Evolutionary conservation across 257 asterid species (phyloP), one percentile per base, ranked within the genome.

Genomic region (Buddleja alternifolia): DNA sequence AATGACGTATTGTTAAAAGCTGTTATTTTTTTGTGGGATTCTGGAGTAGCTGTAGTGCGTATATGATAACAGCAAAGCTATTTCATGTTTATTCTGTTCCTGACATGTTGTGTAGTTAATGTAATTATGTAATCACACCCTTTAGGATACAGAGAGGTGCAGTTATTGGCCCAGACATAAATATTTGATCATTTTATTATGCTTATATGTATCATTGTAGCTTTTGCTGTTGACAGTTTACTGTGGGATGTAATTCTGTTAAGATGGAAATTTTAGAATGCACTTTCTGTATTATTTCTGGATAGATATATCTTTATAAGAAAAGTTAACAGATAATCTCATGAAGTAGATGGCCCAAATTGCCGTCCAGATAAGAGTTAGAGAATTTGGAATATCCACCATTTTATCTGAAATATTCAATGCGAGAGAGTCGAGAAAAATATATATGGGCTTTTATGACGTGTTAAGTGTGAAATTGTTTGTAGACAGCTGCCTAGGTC

Each of bases 41-140:
- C 51, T 63, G 55, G 34, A 77, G 72, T 72, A 41, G 63, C 53
- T 52, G 36, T 60, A 53, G 68, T 65, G 47, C 58, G 44, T 29
- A 50, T 10, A 56, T 25, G 40, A 60, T 37, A 51, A 40, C 69
- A 54, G n/a, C 48, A 23, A 48, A 60, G 45, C n/a, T 69, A 15
- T 45, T 9, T 32, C 34, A 62, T 42, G 41, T 70, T 37, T 17
- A 23, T 63, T 73, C 61, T 75, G 32, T 56, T 47, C 48, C 63
- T 29, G 21, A 40, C 32, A 57, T 47, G 17, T 29, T 15, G 0
- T 48, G 14, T 37, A 10, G 71, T 42, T 70, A 3, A 10, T 24
- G 34, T 29, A 29, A 29, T 29, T 29, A 29, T 29, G 3, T 40
- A 24, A 68, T 48, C 57, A 17, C 50, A 21, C 48, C 9, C 52